These are phyloP conservation scores for Blumeria graminis DNA, from an alignment of 2,329 filamentous ascomycete species.

Conservation along the genomic window DNA sequence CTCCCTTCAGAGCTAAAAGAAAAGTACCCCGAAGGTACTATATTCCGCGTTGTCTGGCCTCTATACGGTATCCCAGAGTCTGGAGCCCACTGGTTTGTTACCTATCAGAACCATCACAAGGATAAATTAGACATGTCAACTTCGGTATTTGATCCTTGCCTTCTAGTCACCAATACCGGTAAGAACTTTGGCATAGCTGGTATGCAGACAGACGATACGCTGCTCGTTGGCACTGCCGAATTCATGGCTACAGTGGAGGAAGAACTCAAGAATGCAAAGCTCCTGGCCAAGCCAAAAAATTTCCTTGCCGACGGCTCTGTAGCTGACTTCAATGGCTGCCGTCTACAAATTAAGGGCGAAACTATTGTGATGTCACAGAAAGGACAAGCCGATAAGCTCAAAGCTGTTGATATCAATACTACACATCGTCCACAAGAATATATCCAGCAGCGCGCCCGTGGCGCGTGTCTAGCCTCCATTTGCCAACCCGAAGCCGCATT, in stretches of 20 bases:
- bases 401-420: neutral
- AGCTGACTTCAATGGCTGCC: neutral
- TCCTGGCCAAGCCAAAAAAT: neutral
- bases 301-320: neutral
- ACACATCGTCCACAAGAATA: neutral
- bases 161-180: neutral
- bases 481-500: neutral
- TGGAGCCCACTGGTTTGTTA: neutral
- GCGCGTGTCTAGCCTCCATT: neutral
- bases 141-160: neutral
- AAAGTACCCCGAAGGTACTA: neutral
- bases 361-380: neutral
- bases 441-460: neutral
- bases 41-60: neutral
- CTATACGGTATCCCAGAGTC: neutral
- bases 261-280: neutral
- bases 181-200: slow-evolving; percentile 1
- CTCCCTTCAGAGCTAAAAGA: neutral
- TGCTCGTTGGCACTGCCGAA: neutral
- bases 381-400: neutral
- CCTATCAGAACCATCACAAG: neutral
- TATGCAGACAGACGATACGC: slow-evolving; percentile 3
- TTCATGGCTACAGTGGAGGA: neutral
- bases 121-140: neutral
- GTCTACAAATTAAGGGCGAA: neutral